phyloP scores from a whole-genome alignment of 306 rosid species.

The Prunus mongolica region DNA sequence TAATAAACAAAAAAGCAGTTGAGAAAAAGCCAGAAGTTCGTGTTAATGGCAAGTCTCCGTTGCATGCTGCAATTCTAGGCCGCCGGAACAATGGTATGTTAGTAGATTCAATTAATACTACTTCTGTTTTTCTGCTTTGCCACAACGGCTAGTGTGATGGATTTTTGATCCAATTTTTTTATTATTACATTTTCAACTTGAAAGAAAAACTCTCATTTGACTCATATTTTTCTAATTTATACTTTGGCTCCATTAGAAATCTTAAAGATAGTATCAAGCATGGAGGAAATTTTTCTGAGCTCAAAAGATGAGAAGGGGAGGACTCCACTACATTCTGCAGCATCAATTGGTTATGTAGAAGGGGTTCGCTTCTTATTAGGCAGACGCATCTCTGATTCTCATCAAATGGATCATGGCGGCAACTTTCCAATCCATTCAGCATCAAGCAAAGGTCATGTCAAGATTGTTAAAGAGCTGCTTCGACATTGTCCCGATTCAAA shows the following conservation, averaged over 20 bases:
- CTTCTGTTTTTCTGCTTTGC: too few relatives aligned
- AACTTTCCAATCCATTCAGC: slow-evolving; percentile 16
- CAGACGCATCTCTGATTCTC: not conserved
- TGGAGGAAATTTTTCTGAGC: not conserved
- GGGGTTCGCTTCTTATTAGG: slow-evolving; percentile 16
- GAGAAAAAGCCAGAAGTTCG: too few relatives aligned
- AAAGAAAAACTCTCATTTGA: too few relatives aligned
- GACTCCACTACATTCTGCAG: slow-evolving; percentile 26
- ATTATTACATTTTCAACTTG: too few relatives aligned
- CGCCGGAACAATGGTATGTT: not conserved
- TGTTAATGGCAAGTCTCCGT: not conserved
- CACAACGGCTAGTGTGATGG: too few relatives aligned
- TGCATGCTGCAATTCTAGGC: not conserved
- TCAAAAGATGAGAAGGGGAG: not conserved
- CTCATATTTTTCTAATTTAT: too few relatives aligned
- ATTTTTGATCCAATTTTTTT: too few relatives aligned
- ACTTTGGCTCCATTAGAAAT: not conserved
- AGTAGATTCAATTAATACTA: too few relatives aligned
- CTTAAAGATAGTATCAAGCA: not conserved
- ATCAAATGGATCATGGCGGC: slow-evolving; percentile 2
- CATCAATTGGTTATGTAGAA: slow-evolving; percentile 15
- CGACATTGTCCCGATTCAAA: slow-evolving; percentile 3
- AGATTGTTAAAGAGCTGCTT: not conserved
- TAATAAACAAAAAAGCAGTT: too few relatives aligned
- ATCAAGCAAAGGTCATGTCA: slow-evolving; percentile 2